Evolutionary conservation across 169 alveolate species (phyloP), one percentile per base, ranked within the genome.

Genomic region (Plasmodium knowlesi): DNA sequence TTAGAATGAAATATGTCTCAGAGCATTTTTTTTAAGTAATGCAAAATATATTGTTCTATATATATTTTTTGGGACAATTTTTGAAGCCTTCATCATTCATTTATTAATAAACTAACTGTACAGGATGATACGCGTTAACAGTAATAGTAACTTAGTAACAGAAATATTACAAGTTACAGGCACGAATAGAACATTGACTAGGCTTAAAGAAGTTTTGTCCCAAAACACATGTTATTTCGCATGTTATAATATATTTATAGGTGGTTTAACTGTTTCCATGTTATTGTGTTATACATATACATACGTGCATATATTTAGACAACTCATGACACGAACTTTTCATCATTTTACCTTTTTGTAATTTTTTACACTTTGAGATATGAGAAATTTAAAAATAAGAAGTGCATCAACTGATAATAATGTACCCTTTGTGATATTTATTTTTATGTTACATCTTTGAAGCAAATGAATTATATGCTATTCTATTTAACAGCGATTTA

Each of bases 401-500:
- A 67, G 76, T 22, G 8, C 76, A 67, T 22, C 19, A 19, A n/a
- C 12, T 67, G 37, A 3, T 67, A 67, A 67, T 67, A 67, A 67
- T 67, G 76, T 67, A 67, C n/a, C 28, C 37, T 67, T 67, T 67
- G n/a, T 67, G 76, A 67, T 5, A 67, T 25, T 67, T 28, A 22
- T 25, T 67, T 22, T 67, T 67, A 25, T 67, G 76, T 67, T 67
- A 67, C 16, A 67, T 67, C 22, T 67, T 67, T 67, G 76, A 67
- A 67, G 37, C 12, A 22, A 28, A 67, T 28, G 16, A 67, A 67
- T 67, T 22, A 9, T 19, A 67, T 37, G 76, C 37, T 22, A 28
- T 28, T 67, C 76, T 67, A 67, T 67, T 67, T 67, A 67, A 67
- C 37, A 67, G 76, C 76, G 76, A 22, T 67, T 67, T 67, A 25